Conservation (phyloP, 148 eudicot species). For the Spergularia bocconei region DNA sequence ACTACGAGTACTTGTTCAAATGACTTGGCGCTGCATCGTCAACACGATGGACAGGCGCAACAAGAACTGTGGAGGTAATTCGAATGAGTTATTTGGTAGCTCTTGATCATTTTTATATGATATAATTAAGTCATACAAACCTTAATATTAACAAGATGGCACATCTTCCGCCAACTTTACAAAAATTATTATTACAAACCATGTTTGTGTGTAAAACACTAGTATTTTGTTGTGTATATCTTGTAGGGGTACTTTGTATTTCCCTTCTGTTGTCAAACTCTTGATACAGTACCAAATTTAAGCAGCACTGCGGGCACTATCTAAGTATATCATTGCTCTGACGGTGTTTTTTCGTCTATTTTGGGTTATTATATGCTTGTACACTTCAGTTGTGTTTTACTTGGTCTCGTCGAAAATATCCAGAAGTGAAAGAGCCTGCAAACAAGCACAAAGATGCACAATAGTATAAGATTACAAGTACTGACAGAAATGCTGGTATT, state of each 20-base stretch:
- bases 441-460: neutral
- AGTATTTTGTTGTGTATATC: too few species aligned
- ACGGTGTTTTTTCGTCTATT: neutral
- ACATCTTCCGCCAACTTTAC: slow-evolving; percentile 22
- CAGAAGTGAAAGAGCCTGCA: slow-evolving; percentile 71
- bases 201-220: slow-evolving; percentile 7
- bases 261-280: neutral
- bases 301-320: slow-evolving; percentile 1
- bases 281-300: slow-evolving; percentile 6
- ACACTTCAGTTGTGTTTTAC: neutral
- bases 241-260: neutral
- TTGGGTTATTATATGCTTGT: neutral
- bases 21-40: too few species aligned
- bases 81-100: neutral
- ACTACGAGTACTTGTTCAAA: too few species aligned
- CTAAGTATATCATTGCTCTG: slow-evolving; percentile 5
- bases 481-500: neutral
- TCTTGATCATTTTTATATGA: slow-evolving; percentile 3
- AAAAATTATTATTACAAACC: slow-evolving; percentile 18
- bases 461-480: neutral
- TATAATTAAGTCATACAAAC: slow-evolving; percentile 7
- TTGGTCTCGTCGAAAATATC: slow-evolving; percentile 51
- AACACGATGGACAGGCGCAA: too few species aligned
- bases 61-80: too few species aligned
- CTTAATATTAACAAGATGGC: slow-evolving; percentile 17